Conservation (phyloP, 2,329 filamentous ascomycete genomes). For the Colletotrichum theobromicola region DNA sequence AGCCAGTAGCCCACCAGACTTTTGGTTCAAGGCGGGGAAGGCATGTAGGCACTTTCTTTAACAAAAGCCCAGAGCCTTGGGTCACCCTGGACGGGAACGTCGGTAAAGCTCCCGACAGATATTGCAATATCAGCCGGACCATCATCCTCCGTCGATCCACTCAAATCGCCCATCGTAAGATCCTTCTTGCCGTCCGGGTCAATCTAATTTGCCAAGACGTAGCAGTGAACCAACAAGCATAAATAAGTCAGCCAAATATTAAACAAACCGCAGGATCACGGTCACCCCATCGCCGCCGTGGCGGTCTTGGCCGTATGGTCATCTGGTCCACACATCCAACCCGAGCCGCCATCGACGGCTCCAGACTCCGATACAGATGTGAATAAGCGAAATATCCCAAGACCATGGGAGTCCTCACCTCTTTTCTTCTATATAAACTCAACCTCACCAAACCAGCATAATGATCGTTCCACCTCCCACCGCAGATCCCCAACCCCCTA, state of each 20-base stretch:
- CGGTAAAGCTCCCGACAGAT: not conserved
- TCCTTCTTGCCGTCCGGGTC: not conserved
- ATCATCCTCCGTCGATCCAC: slow-evolving; percentile 14
- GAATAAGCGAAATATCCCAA: not conserved
- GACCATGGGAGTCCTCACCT: not conserved
- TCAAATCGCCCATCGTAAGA: not conserved
- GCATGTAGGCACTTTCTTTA: not conserved
- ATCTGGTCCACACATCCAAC: not conserved
- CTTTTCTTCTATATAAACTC: not conserved
- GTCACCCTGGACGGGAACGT: slow-evolving; percentile 2
- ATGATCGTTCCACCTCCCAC: not conserved
- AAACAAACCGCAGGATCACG: not conserved
- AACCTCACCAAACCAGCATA: not conserved
- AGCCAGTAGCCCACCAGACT: too few species aligned
- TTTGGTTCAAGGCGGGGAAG: too few species aligned
- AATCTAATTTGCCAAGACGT: not conserved
- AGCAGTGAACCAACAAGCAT: not conserved
- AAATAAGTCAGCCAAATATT: not conserved
- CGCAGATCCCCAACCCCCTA: not conserved
- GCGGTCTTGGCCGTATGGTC: slow-evolving; percentile 13
- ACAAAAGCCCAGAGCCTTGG: slow-evolving; percentile 15
- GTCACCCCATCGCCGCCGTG: slow-evolving; percentile 1
- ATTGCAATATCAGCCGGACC: slow-evolving; percentile 7
- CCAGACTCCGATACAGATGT: not conserved
- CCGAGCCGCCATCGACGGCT: not conserved